Conservation (phyloP, 371 early-diverging fungal species). For the Syncephalastrum sp. region DNA sequence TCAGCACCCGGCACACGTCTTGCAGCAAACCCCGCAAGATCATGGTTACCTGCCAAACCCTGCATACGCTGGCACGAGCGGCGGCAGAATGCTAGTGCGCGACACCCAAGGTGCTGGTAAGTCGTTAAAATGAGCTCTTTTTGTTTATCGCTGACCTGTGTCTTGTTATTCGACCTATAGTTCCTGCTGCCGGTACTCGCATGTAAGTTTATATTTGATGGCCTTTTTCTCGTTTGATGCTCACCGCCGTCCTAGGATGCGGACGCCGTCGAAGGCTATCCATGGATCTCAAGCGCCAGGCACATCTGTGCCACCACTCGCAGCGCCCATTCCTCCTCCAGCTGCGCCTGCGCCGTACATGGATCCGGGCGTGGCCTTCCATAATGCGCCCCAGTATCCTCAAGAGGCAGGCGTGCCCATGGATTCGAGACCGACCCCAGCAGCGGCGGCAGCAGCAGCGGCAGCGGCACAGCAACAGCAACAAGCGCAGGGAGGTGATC, state of each 20-base stretch:
- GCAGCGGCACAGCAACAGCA: constrained; percentile 6
- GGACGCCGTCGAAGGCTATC: constrained; percentile 33
- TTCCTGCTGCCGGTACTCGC: constrained; percentile 22
- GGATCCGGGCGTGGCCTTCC: constrained; percentile 2
- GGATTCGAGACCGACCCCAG: constrained; percentile 2
- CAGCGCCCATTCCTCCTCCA: constrained; percentile 8
- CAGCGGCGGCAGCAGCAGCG: constrained; percentile 12
- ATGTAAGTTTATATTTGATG: constrained; percentile 27
- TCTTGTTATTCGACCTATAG: constrained; percentile 1
- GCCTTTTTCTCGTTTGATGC: constrained; percentile 9
- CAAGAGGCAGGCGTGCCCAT: neutral
- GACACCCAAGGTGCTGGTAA: constrained; percentile 35
- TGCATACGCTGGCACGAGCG: constrained; percentile 30
- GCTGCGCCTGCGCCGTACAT: constrained; percentile 6
- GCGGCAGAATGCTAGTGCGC: constrained; percentile 38
- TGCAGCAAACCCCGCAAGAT: constrained; percentile 22
- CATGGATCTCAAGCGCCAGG: constrained; percentile 9
- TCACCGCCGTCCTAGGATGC: constrained; percentile 24
- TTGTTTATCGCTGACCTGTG: constrained; percentile 3
- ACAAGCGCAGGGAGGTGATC: constrained; percentile 2
- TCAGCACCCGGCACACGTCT: constrained; percentile 12
- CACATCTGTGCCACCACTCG: neutral
- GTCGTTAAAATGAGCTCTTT: constrained; percentile 20
- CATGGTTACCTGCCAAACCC: constrained; percentile 27
- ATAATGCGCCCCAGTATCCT: constrained; percentile 5